phyloP scores from a whole-genome alignment of 257 asterid genomes.

The Eustoma russellianum region DNA sequence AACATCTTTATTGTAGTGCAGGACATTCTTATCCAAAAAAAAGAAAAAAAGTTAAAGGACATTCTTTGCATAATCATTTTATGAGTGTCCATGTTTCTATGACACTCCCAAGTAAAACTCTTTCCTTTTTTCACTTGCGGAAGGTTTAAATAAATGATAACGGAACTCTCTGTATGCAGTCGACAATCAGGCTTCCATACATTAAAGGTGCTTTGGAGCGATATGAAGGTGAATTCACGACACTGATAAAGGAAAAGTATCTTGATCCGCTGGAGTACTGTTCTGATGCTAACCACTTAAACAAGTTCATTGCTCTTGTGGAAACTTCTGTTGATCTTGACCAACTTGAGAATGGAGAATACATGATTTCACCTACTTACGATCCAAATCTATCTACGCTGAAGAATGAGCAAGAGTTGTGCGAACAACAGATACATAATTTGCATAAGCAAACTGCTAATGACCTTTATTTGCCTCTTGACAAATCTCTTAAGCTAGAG shows the following conservation, averaged over 20 bases:
- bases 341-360: slow-evolving; percentile 96
- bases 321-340: slow-evolving; percentile 95
- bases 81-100: too few species aligned
- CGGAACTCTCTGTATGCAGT: slow-evolving; percentile 41
- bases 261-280: slow-evolving; percentile 57
- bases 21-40: too few species aligned
- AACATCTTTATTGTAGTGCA: too few species aligned
- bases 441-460: slow-evolving; percentile 68
- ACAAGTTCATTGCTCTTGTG: slow-evolving; percentile 85
- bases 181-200: slow-evolving; percentile 83
- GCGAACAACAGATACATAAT: slow-evolving; percentile 63
- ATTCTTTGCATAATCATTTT: too few species aligned
- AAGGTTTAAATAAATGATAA: background rate
- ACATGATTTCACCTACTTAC: slow-evolving; percentile 83
- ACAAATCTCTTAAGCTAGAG: slow-evolving; percentile 81
- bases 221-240: slow-evolving; percentile 64
- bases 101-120: too few species aligned
- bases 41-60: too few species aligned
- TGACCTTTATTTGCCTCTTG: slow-evolving; percentile 74
- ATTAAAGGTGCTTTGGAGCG: slow-evolving; percentile 68
- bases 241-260: slow-evolving; percentile 60
- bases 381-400: slow-evolving; percentile 53
- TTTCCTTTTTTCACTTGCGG: background rate
- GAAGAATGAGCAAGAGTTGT: slow-evolving; percentile 68
- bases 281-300: slow-evolving; percentile 80